Conservation (phyloP, 2,329 filamentous ascomycete species). For the Aspergillus sp. region DNA sequence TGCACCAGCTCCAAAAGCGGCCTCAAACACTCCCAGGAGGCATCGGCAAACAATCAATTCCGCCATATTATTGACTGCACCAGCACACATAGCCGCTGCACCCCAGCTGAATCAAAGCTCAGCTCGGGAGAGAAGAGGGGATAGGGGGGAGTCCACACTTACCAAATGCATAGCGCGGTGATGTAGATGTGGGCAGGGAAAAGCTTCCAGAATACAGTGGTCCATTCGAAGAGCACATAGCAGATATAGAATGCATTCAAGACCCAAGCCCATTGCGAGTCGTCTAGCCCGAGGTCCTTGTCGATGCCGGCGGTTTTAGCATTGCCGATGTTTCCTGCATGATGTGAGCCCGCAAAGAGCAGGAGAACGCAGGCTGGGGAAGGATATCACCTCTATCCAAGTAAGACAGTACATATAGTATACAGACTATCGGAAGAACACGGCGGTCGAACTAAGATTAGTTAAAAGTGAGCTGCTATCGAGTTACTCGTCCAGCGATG, state of each 20-base stretch:
- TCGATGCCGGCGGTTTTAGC: slow-evolving; percentile 26
- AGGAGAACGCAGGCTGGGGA: background rate
- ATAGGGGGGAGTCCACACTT: background rate
- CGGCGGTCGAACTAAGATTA: slow-evolving; percentile 20
- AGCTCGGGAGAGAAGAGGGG: background rate
- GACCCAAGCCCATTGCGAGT: slow-evolving; percentile 26
- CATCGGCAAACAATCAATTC: slow-evolving; percentile 23
- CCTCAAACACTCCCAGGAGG: slow-evolving; percentile 24
- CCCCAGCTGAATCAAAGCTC: slow-evolving; percentile 21
- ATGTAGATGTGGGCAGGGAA: slow-evolving; percentile 26
- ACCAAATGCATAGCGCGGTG: slow-evolving; percentile 23
- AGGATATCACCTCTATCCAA: slow-evolving; percentile 21
- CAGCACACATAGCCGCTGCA: slow-evolving; percentile 25
- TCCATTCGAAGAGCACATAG: slow-evolving; percentile 28
- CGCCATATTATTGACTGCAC: slow-evolving; percentile 21
- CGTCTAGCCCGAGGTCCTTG: slow-evolving; percentile 18
- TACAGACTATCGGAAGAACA: slow-evolving; percentile 24
- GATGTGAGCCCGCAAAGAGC: background rate
- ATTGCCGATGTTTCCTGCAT: slow-evolving; percentile 24
- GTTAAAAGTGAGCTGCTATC: background rate
- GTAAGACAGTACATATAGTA: slow-evolving; percentile 25
- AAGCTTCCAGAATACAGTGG: slow-evolving; percentile 26
- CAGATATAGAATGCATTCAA: slow-evolving; percentile 27
- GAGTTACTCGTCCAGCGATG: background rate
- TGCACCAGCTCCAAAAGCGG: slow-evolving; percentile 23